Evolutionary conservation across 202 grass and related monocot species (phyloP).

Genomic region (Schoenoplectus triqueter): DNA sequence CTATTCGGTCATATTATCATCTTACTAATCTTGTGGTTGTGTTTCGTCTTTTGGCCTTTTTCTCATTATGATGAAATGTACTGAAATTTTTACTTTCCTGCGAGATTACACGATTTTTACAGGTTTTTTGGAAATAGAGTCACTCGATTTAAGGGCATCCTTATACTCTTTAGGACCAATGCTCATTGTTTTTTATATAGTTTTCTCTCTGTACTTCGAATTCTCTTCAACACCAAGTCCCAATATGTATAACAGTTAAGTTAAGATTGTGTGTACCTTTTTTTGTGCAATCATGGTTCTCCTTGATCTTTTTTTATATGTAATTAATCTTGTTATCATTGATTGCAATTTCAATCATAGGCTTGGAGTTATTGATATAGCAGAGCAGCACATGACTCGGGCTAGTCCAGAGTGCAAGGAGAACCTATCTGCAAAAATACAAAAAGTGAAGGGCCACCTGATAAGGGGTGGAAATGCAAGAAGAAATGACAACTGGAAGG

Average conservation of each 20-base stretch:
- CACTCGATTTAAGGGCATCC: neutral
- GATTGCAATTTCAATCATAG: constrained; percentile 37
- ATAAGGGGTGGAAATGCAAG: constrained; percentile 41
- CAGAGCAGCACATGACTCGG: constrained; percentile 41
- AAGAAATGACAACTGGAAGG: constrained; percentile 42
- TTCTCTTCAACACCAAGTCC: neutral
- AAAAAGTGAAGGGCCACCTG: constrained; percentile 49
- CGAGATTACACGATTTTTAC: neutral
- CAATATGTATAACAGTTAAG: neutral
- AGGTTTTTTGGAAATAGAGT: neutral
- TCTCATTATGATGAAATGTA: neutral
- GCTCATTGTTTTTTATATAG: neutral
- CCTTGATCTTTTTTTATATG: neutral
- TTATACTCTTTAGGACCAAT: neutral
- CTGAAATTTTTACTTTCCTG: neutral
- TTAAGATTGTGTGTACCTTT: neutral
- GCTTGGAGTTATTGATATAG: constrained; percentile 46
- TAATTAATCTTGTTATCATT: neutral
- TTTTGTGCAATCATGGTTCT: neutral
- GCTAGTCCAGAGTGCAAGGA: constrained; percentile 31
- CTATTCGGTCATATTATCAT: neutral
- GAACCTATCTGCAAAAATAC: constrained; percentile 43
- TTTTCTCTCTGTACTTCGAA: neutral
- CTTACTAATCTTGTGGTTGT: neutral
- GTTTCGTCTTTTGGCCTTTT: neutral